These are phyloP conservation scores for Eustoma russellianum DNA, from an alignment of 257 asterid species.

Conservation along the genomic window DNA sequence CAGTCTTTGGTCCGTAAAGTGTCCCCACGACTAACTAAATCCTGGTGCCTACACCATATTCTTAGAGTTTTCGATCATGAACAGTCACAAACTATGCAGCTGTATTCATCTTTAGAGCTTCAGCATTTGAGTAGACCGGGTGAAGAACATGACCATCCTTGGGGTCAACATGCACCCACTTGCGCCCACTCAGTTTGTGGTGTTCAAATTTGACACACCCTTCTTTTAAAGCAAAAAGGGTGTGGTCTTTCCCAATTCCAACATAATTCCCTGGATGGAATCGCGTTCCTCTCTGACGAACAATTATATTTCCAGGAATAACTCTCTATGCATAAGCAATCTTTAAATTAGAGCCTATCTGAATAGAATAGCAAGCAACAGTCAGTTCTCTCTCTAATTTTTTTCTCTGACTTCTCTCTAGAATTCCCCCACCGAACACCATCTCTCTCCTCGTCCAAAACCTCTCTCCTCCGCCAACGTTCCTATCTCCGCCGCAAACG, in stretches of 20 bases:
- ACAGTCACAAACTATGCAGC: constrained; percentile 22
- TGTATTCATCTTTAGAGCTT: constrained; percentile 32
- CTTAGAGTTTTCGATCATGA: too few species aligned
- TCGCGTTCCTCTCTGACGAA: constrained; percentile 90
- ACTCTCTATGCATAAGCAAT: constrained; percentile 49
- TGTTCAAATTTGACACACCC: constrained; percentile 73
- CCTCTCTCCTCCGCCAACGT: too few species aligned
- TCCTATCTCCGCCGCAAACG: too few species aligned
- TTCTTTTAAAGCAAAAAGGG: constrained; percentile 79
- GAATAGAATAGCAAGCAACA: neutral
- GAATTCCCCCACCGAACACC: too few species aligned
- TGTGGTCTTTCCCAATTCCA: constrained; percentile 85
- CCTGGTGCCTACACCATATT: too few species aligned
- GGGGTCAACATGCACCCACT: constrained; percentile 91
- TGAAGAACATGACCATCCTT: constrained; percentile 75
- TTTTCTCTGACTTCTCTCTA: too few species aligned
- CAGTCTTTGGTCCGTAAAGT: too few species aligned
- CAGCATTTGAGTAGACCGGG: constrained; percentile 41
- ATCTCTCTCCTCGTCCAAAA: too few species aligned
- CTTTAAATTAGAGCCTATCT: neutral
- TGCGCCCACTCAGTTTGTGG: constrained; percentile 66
- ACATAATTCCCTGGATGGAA: constrained; percentile 86
- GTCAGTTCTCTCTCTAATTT: too few species aligned
- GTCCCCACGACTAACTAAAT: neutral
- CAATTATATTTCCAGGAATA: constrained; percentile 81